These are phyloP conservation scores for Rhizopus stolonifer DNA, from an alignment of 371 early-diverging fungal genomes.

Conservation along the genomic window DNA sequence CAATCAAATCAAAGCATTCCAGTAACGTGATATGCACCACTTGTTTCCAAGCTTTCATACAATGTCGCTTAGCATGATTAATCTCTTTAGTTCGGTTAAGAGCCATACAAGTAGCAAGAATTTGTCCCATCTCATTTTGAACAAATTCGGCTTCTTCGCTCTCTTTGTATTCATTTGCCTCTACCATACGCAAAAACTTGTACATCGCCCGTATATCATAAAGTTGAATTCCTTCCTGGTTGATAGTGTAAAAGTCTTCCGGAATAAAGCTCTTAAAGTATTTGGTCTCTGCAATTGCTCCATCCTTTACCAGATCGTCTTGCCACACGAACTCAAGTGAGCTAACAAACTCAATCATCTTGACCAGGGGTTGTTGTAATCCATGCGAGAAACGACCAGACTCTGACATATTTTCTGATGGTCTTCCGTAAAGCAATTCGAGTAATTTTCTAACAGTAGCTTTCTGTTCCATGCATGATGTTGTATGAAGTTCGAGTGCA, in stretches of 20 bases:
- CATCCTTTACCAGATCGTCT: conserved; percentile 34
- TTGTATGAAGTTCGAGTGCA: conserved; percentile 80
- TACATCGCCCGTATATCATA: conserved; percentile 70
- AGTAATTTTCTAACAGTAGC: conserved; percentile 57
- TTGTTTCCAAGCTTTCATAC: conserved; percentile 79
- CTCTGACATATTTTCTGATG: conserved; percentile 6
- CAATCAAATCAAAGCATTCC: conserved; percentile 64
- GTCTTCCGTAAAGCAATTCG: conserved; percentile 57
- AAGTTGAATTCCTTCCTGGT: conserved; percentile 59
- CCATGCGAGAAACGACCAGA: conserved; percentile 88
- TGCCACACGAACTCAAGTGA: conserved; percentile 58
- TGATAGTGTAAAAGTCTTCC: conserved; percentile 29
- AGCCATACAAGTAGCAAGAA: conserved; percentile 54
- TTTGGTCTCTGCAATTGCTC: conserved; percentile 2
- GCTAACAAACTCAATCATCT: conserved; percentile 56
- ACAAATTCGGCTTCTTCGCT: conserved; percentile 10
- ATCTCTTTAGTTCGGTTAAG: conserved; percentile 69
- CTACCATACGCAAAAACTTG: conserved; percentile 17
- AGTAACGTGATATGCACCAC: conserved; percentile 70
- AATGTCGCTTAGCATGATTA: conserved; percentile 58
- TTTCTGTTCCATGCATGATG: conserved; percentile 37
- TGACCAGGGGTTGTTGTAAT: conserved; percentile 56
- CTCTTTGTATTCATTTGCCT: conserved; percentile 12
- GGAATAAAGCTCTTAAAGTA: conserved; percentile 27
- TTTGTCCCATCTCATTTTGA: conserved; percentile 53